These are phyloP conservation scores for Kodamaea sagamina DNA, from an alignment of 805 yeast genomes.

Conservation along the genomic window DNA sequence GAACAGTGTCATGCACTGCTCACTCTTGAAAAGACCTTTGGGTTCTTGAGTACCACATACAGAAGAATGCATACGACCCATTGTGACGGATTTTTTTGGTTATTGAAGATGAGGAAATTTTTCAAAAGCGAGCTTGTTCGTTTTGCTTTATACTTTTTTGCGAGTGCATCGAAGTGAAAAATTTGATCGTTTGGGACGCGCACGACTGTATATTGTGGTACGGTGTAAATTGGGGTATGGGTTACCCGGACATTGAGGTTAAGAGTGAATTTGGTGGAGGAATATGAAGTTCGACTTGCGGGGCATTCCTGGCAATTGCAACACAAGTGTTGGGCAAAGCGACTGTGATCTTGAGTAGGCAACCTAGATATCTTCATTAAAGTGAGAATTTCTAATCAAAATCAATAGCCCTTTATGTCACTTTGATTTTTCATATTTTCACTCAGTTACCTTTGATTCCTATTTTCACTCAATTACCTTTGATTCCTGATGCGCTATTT, in stretches of 20 bases:
- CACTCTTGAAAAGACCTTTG: conserved; percentile 21
- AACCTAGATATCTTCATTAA: too few species aligned
- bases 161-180: conserved; percentile 17
- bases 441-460: too few species aligned
- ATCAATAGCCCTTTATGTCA: too few species aligned
- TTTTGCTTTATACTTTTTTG: conserved; percentile 12
- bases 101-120: conserved; percentile 14
- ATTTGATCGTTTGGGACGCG: background rate
- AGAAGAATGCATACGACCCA: conserved; percentile 99
- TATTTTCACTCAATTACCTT: too few species aligned
- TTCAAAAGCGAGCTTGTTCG: conserved; percentile 10
- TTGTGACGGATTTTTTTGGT: conserved; percentile 56
- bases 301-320: too few species aligned
- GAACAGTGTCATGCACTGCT: conserved; percentile 12
- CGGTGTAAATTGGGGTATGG: background rate
- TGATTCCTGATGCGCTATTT: too few species aligned
- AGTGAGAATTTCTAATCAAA: too few species aligned
- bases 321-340: too few species aligned
- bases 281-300: too few species aligned
- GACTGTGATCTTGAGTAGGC: too few species aligned
- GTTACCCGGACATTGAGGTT: conserved; percentile 7
- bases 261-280: too few species aligned
- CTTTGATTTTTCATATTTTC: too few species aligned
- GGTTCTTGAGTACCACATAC: conserved; percentile 55
- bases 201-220: background rate